These are phyloP conservation scores for Meyerozyma sp. DNA, from an alignment of 1,139 yeast species.

Conservation along the genomic window DNA sequence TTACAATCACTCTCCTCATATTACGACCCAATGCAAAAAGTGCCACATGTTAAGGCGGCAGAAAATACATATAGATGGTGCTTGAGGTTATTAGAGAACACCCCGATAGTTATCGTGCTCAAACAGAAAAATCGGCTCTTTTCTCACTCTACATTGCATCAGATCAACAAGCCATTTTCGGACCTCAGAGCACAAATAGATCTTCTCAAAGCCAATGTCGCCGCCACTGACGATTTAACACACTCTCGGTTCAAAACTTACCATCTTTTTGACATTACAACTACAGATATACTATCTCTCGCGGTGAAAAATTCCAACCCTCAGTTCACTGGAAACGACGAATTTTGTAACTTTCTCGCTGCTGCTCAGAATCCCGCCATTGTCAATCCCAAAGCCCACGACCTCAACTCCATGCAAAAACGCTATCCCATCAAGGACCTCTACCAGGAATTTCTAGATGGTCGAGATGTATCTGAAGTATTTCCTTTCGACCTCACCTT, in stretches of 20 bases:
- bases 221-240: slow-evolving; percentile 1
- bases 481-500: slow-evolving; percentile 32
- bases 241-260: slow-evolving; percentile 16
- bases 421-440: neutral
- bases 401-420: neutral
- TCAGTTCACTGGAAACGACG: neutral
- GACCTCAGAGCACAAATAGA: slow-evolving; percentile 12
- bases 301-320: slow-evolving; percentile 15
- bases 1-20: slow-evolving; percentile 17
- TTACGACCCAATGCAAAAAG: slow-evolving; percentile 13
- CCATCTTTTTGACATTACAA: slow-evolving; percentile 24
- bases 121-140: slow-evolving; percentile 25
- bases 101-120: slow-evolving; percentile 31
- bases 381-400: neutral
- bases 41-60: slow-evolving; percentile 10
- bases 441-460: neutral
- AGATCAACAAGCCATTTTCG: slow-evolving; percentile 19
- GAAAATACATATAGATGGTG: slow-evolving; percentile 26
- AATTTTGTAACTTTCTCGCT: neutral
- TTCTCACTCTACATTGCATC: slow-evolving; percentile 21
- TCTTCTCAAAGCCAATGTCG: slow-evolving; percentile 8
- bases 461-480: slow-evolving; percentile 6
- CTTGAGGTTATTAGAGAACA: slow-evolving; percentile 16
- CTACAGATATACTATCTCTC: slow-evolving; percentile 24
- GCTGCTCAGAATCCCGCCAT: neutral